These are phyloP conservation scores for Auriculariales sp. DNA, from an alignment of 768 basidiomycete genomes.

Conservation along the genomic window DNA sequence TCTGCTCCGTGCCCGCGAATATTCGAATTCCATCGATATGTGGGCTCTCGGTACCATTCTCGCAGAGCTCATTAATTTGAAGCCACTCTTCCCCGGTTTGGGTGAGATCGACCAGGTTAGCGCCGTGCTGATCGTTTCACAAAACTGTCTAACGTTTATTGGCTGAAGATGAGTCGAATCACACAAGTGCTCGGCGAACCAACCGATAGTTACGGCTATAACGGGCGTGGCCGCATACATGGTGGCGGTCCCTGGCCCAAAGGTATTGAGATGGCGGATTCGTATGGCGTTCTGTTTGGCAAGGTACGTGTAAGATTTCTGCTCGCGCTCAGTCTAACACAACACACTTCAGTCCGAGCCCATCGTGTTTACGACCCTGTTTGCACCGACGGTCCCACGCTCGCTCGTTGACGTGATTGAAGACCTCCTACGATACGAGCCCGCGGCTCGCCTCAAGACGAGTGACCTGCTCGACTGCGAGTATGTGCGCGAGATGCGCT, in stretches of 20 bases:
- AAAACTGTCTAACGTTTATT: too few relatives aligned
- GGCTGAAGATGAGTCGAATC: slow-evolving; percentile 59
- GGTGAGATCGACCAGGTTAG: slow-evolving; percentile 87
- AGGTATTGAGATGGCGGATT: slow-evolving; percentile 78
- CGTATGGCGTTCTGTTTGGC: slow-evolving; percentile 75
- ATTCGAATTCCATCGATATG: slow-evolving; percentile 96
- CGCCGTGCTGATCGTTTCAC: too few relatives aligned
- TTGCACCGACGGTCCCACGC: slow-evolving; percentile 62
- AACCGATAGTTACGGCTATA: slow-evolving; percentile 63
- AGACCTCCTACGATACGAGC: slow-evolving; percentile 86
- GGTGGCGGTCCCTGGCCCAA: slow-evolving; percentile 84
- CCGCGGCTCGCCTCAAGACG: slow-evolving; percentile 72
- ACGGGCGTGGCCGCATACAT: slow-evolving; percentile 46
- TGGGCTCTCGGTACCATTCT: slow-evolving; percentile 99
- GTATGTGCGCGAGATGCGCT: slow-evolving; percentile 65
- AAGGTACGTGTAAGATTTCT: slow-evolving; percentile 68
- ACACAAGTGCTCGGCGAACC: slow-evolving; percentile 93
- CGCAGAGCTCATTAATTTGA: slow-evolving; percentile 89
- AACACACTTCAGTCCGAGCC: slow-evolving; percentile 38
- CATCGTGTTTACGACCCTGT: slow-evolving; percentile 53
- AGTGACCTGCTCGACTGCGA: slow-evolving; percentile 76
- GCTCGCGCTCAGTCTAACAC: too few relatives aligned
- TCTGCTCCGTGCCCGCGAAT: slow-evolving; percentile 77
- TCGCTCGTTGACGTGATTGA: slow-evolving; percentile 84
- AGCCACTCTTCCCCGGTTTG: slow-evolving; percentile 88